phyloP scores from a whole-genome alignment of 1,139 yeast species.

The Blastobotrys niveus region DNA sequence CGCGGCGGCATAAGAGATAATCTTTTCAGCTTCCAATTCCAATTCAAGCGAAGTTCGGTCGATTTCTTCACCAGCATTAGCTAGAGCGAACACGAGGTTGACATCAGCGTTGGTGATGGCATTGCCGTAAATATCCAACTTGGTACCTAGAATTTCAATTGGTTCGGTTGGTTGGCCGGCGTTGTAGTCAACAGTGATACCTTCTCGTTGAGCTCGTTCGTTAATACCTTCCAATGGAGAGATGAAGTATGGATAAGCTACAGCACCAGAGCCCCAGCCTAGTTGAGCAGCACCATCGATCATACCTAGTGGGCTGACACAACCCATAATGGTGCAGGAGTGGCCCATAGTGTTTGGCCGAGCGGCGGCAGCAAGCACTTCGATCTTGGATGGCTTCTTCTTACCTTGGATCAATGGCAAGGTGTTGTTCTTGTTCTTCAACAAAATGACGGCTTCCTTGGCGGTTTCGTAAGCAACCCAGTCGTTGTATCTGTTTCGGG shows the following conservation, averaged over 20 bases:
- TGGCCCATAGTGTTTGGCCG: slow-evolving; percentile 7
- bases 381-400: slow-evolving; percentile 2
- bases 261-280: slow-evolving; percentile 47
- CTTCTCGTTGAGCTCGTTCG: slow-evolving; percentile 20
- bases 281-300: slow-evolving; percentile 23
- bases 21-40: slow-evolving; percentile 50
- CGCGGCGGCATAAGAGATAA: slow-evolving; percentile 46
- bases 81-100: slow-evolving; percentile 46
- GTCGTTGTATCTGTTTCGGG: slow-evolving; percentile 46
- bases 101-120: slow-evolving; percentile 38
- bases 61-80: slow-evolving; percentile 52
- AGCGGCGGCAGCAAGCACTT: slow-evolving; percentile 12
- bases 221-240: slow-evolving; percentile 42
- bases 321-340: slow-evolving; percentile 1
- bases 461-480: slow-evolving; percentile 50
- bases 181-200: slow-evolving; percentile 23
- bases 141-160: slow-evolving; percentile 40
- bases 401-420: slow-evolving; percentile 41
- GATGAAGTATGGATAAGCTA: slow-evolving; percentile 48
- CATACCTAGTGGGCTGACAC: slow-evolving; percentile 15
- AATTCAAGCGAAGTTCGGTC: slow-evolving; percentile 50
- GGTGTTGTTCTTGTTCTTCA: slow-evolving; percentile 47
- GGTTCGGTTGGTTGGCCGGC: not conserved
- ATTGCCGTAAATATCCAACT: too few species aligned
- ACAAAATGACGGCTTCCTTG: slow-evolving; percentile 50